These are phyloP conservation scores for Vicia sativa DNA, from an alignment of 306 rosid genomes.

Conservation along the genomic window DNA sequence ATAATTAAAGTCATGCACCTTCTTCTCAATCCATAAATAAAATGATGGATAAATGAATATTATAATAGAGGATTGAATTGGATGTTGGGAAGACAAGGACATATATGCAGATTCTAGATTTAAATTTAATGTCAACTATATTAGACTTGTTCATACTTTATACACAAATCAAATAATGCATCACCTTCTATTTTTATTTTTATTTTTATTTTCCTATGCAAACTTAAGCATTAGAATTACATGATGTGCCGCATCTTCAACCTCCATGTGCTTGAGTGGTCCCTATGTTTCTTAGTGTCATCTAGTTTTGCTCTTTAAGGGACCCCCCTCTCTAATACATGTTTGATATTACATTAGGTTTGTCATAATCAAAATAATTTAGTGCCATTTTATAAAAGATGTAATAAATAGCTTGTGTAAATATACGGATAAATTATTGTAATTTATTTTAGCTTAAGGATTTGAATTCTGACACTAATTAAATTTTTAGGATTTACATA, in stretches of 20 bases:
- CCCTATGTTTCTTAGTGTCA: conserved; percentile 33
- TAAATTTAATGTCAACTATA: conserved; percentile 27
- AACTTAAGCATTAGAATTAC: background rate
- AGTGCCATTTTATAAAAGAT: no score
- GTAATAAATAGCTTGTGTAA: no score
- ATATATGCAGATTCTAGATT: conserved; percentile 28
- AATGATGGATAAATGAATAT: conserved; percentile 24
- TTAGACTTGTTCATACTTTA: conserved; percentile 25
- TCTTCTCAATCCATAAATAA: conserved; percentile 13
- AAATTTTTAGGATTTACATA: no score
- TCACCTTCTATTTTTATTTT: background rate
- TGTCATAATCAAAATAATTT: no score
- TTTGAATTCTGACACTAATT: no score
- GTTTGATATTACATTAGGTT: no score
- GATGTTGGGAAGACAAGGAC: conserved; percentile 33
- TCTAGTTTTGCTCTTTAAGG: background rate
- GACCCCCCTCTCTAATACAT: conserved; percentile 15
- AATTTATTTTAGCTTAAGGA: no score
- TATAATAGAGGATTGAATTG: conserved; percentile 31
- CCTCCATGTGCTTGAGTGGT: conserved; percentile 36
- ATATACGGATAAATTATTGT: no score
- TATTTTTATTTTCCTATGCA: conserved; percentile 2
- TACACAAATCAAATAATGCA: conserved; percentile 29
- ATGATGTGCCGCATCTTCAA: conserved; percentile 35
- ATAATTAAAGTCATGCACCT: background rate